Conservation (phyloP, 495 filamentous ascomycete genomes). For the Diplogelasinospora grovesii region DNA sequence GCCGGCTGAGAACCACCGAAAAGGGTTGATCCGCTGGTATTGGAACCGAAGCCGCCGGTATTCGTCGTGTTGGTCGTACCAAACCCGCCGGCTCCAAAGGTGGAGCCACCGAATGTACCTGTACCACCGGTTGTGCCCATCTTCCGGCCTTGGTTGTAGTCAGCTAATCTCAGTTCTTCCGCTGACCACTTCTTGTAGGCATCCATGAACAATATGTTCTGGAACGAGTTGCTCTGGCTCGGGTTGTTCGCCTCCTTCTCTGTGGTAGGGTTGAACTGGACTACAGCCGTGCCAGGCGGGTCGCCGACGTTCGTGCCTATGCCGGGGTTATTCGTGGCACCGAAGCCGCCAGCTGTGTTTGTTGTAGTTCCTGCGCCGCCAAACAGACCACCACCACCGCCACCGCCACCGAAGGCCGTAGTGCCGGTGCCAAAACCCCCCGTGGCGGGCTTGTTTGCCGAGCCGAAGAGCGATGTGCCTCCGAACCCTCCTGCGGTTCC, state of each 20-base stretch:
- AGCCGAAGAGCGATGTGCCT: constrained; percentile 44
- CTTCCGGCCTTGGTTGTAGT: constrained; percentile 82
- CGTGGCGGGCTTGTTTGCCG: constrained; percentile 32
- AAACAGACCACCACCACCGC: constrained; percentile 42
- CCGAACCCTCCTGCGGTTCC: too few relatives aligned
- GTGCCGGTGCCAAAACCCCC: constrained; percentile 42
- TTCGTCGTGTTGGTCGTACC: constrained; percentile 33
- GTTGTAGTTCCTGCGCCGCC: constrained; percentile 28
- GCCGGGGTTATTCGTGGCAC: constrained; percentile 36
- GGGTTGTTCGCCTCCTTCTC: constrained; percentile 70
- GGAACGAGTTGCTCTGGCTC: constrained; percentile 61
- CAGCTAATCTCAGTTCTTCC: constrained; percentile 82
- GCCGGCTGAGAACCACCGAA: constrained; percentile 32
- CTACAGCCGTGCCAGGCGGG: constrained; percentile 62
- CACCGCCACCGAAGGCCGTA: constrained; percentile 33
- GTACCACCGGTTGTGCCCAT: constrained; percentile 73
- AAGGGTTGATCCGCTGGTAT: constrained; percentile 28
- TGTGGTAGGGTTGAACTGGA: constrained; percentile 62
- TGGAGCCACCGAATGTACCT: constrained; percentile 71
- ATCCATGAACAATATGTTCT: constrained; percentile 80
- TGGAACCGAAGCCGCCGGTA: constrained; percentile 44
- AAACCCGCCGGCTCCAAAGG: constrained; percentile 47
- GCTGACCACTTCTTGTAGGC: constrained; percentile 83
- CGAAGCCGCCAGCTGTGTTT: constrained; percentile 44
- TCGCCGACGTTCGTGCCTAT: constrained; percentile 39